These are phyloP conservation scores for Adiantum capillusveneris DNA, from an alignment of 75 land plant species.

Conservation along the genomic window DNA sequence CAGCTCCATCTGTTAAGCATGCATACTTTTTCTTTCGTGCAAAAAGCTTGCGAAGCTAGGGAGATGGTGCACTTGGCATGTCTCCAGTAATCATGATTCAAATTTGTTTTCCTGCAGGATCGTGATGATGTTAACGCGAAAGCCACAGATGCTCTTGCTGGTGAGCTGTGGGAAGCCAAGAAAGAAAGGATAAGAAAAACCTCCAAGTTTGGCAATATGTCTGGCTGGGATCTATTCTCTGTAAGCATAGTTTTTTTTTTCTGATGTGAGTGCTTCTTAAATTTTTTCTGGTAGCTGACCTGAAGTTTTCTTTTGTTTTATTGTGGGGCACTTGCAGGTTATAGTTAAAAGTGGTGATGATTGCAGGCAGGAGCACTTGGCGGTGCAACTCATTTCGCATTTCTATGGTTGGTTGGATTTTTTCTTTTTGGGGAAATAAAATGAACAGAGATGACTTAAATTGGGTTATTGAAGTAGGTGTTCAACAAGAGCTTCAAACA, in stretches of 20 bases:
- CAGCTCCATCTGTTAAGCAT: too few relatives aligned
- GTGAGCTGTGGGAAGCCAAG: conserved; percentile 95
- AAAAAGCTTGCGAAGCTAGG: too few relatives aligned
- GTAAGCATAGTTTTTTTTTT: conserved; percentile 51
- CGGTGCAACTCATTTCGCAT: conserved; percentile 95
- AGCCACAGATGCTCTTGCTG: conserved; percentile 87
- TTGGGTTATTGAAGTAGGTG: too few relatives aligned
- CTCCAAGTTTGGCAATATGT: conserved; percentile 62
- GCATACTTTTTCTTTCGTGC: too few relatives aligned
- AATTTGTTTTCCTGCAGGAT: conserved; percentile 32
- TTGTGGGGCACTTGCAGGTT: conserved; percentile 34
- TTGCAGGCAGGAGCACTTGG: conserved; percentile 99
- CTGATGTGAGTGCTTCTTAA: background rate
- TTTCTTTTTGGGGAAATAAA: too few relatives aligned
- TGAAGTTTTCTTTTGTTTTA: background rate
- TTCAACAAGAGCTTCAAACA: too few relatives aligned
- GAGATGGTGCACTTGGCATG: too few relatives aligned
- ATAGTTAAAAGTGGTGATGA: conserved; percentile 99
- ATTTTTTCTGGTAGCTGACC: conserved; percentile 5
- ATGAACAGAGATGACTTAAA: too few relatives aligned
- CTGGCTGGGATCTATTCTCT: conserved; percentile 95
- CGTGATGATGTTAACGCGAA: conserved; percentile 46
- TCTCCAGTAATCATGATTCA: too few relatives aligned
- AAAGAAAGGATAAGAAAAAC: conserved; percentile 79
- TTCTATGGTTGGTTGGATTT: conserved; percentile 87